Base-by-base conservation (phyloP, 352 stramenopile species). In the Pelagophyceae sp. region DNA sequence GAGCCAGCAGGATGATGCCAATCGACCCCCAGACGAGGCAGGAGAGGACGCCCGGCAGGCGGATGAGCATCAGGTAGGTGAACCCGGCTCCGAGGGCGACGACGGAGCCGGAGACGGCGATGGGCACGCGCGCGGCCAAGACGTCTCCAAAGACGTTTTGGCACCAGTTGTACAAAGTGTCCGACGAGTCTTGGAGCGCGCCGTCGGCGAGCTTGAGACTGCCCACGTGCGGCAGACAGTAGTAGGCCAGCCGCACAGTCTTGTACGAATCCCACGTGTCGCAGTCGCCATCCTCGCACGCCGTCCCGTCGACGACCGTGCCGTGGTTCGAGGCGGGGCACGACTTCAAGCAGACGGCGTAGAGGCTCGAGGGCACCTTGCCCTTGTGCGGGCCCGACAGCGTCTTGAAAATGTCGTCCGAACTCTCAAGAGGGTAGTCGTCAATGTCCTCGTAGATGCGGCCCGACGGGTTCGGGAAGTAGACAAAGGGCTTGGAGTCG, bases 11-110 rank as follows among this genome's bases (percentile, higher is more conserved):
- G 19, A 72, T 31, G 19, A 72, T 38, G 19, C 84, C 76, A 31
- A 90, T 85, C 29, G 83, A 86, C 17, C 78, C 75, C 89, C 89
- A 94, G 32, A 93, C 82, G 60, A 93, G 78, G 15, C 87, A n/a
- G 33, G 80, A 82, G 1, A 94, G 79, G 27, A 94, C 77, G 33
- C 82, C 82, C 6, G 87, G 88, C 27, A 93, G 80, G 40, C 88
- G 85, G 11, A 94, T 69, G 15, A 91, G 80, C 37, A 83, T 80
- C n/a, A 88, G 76, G 78, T 92, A 94, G 27, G 85, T 11, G 63
- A 91, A 89, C n/a, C 83, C 86, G 32, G 92, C 51, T 0, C 87
- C 19, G 64, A 40, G 5, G 64, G 64, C 15, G 15, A 72, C 11
- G 64, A 72, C 64, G 32, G 29, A 19, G 19, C 64, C 64, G 35